Conservation (phyloP, 2,329 filamentous ascomycete species). For the Hymenoscyphus fraxineus region DNA sequence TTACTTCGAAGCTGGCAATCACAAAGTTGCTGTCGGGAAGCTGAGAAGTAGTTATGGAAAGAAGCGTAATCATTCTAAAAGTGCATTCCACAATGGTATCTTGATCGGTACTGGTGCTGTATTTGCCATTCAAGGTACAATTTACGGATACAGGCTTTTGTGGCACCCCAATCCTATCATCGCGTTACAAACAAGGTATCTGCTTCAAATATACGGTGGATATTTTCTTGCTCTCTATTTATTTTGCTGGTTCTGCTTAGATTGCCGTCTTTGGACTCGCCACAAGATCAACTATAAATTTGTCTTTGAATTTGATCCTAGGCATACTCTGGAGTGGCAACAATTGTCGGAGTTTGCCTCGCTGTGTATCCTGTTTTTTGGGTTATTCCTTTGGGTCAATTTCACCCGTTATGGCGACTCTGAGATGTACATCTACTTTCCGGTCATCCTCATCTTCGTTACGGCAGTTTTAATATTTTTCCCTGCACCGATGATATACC, state of each 20-base stretch:
- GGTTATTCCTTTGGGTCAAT: conserved; percentile 84
- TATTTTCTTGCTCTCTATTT: conserved; percentile 83
- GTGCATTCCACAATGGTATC: conserved; percentile 59
- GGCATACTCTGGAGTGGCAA: conserved; percentile 84
- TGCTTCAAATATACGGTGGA: conserved; percentile 87
- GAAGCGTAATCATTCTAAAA: conserved; percentile 52
- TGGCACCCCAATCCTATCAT: conserved; percentile 48
- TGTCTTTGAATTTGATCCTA: conserved; percentile 91
- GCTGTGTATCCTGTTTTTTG: conserved; percentile 74
- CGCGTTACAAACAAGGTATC: conserved; percentile 56
- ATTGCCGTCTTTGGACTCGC: conserved; percentile 76
- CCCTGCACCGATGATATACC: conserved; percentile 70
- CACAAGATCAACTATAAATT: conserved; percentile 94
- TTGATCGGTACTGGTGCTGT: conserved; percentile 65
- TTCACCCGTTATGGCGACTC: conserved; percentile 67
- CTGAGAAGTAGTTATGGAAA: conserved; percentile 68
- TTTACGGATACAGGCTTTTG: conserved; percentile 54
- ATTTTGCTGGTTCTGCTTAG: conserved; percentile 78
- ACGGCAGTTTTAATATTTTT: conserved; percentile 68
- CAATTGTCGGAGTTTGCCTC: conserved; percentile 83
- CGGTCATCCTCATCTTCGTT: conserved; percentile 71
- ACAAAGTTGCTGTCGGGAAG: conserved; percentile 85
- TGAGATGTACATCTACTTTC: conserved; percentile 78
- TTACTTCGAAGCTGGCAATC: conserved; percentile 92
- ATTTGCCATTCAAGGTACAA: conserved; percentile 62